Evolutionary conservation across 1,284 basidiomycete species (phyloP), one percentile per base, ranked within the genome.

Genomic region (Rhodotorula sp.): DNA sequence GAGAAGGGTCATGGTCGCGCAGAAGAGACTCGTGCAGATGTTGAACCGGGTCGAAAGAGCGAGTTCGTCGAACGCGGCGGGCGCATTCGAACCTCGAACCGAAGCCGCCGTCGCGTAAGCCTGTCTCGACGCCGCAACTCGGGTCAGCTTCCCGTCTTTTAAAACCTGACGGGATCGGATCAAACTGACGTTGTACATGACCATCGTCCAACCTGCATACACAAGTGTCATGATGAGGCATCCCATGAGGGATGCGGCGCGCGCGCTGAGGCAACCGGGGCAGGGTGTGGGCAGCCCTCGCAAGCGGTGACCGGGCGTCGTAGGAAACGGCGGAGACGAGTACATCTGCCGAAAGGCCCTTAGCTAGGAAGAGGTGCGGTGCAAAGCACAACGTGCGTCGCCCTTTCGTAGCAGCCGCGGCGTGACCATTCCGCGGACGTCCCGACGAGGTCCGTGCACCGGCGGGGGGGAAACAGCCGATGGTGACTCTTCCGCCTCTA

Each of bases 211-310:
- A 0, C 26, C 29, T 20, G 65, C 46, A 46, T 65, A 66, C 14
- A 63, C 5, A 26, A 54, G 6, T 12, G 29, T 15, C 18, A 66
- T 46, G n/a, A 47, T 43, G 5, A 48, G n/a, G 3, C 60, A 59
- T 2, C 31, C 47, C 4, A 65, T 1, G 20, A 64, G 3, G 16
- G 67, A 65, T 0, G 70, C 67, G 0, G 23, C 31, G 0, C 46
- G 43, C 0, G 64, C 14, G 29, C 64, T 51, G 8, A 68, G 3
- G 67, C 48, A 39, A 20, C 39, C 47, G 8, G 70, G 70, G 43
- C 70, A 72, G 3, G 70, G 70, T 2, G 57, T 39, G 5, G 54
- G 10, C 14, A 68, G 46, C 20, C 56, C 61, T 3, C 57, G 34
- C 10, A 68, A 15, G 16, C 67, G 67, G 6, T 26, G 56, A 20